Evolutionary conservation across 73 alveolate species (phyloP).

Genomic region (Symbiodinium natans): DNA sequence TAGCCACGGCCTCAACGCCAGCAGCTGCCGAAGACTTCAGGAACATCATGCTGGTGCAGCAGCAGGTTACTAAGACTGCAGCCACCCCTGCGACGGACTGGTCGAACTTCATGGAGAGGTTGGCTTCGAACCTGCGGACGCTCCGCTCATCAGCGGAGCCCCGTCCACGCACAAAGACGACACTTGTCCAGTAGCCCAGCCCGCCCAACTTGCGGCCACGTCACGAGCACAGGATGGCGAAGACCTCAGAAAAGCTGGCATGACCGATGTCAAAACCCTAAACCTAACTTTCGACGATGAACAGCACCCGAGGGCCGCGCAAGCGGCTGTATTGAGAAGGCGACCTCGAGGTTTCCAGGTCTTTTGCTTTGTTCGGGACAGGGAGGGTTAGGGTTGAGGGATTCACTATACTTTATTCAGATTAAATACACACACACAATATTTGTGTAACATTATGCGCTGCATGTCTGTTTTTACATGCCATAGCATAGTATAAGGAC

Average conservation of each 20-base stretch:
- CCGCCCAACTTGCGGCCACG: constrained; percentile 26
- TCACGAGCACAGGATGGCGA: constrained; percentile 79
- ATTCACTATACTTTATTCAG: too few species aligned
- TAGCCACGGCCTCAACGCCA: not conserved
- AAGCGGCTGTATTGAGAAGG: constrained; percentile 82
- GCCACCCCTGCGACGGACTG: constrained; percentile 70
- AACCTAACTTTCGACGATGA: not conserved
- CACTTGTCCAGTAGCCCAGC: too few species aligned
- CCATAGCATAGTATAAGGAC: too few species aligned
- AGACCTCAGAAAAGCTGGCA: constrained; percentile 15
- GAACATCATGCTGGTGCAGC: too few species aligned
- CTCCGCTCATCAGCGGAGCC: too few species aligned
- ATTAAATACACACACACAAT: too few species aligned
- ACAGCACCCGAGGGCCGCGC: not conserved
- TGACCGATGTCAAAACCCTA: not conserved
- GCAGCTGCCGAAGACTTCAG: not conserved
- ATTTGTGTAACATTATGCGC: too few species aligned
- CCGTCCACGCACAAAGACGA: too few species aligned
- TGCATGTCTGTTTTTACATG: too few species aligned
- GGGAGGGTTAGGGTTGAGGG: too few species aligned
- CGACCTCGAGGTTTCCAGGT: constrained; percentile 2
- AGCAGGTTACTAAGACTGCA: not conserved
- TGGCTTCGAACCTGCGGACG: constrained; percentile 55
- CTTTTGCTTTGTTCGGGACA: not conserved
- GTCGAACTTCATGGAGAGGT: constrained; percentile 60